Base-by-base conservation (phyloP, 768 basidiomycete species). In the Tephrocybe sp. region DNA sequence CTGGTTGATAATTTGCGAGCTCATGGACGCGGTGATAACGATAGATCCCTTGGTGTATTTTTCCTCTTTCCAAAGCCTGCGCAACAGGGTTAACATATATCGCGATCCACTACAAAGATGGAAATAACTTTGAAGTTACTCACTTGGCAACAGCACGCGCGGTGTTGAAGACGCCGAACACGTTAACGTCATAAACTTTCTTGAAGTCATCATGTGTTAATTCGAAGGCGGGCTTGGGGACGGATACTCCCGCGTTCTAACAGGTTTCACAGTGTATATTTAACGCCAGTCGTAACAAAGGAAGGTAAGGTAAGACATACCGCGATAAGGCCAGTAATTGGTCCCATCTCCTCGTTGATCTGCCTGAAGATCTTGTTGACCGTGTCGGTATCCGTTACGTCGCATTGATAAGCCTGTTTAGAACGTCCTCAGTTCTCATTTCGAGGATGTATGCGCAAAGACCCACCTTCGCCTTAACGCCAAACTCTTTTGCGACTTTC, bases 1-100 rank as follows among this genome's bases (percentile, higher is more conserved):
- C 55, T 78, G 75, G 52, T 86, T 85, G 62, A 84, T 81, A 53
- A 86, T 84, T 47, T 78, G 77, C 1, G 82, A 84, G 53, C 79
- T 80, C 83, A 86, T 87, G 4, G 81, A 83, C 1, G 80, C 77
- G 0, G 76, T 83, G 49, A 86, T 77, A 31, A 86, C 80, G 51
- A 86, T 86, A 0, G 83, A 82, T 0, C 79, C 78, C 15, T 57
- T 57, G 28, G 65, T 59, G 5, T 57, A 45, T 1, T 72, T 60
- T 16, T 59, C 48, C 0, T 72, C 65, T 0, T 60, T 63, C 79
- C 81, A 82, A 1, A 80, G 41, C 42, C 82, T 83, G 12, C 19
- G 9, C 5, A 4, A 44, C 2, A 26, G 34, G 15, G 1, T 44
- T 31, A 13, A 25, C 15, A 1, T 3, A 36, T 9, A 30, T 28